Evolutionary conservation across 345 rosid species (phyloP), one percentile per base, ranked within the genome.

Genomic region (Atalantia buxifolia): DNA sequence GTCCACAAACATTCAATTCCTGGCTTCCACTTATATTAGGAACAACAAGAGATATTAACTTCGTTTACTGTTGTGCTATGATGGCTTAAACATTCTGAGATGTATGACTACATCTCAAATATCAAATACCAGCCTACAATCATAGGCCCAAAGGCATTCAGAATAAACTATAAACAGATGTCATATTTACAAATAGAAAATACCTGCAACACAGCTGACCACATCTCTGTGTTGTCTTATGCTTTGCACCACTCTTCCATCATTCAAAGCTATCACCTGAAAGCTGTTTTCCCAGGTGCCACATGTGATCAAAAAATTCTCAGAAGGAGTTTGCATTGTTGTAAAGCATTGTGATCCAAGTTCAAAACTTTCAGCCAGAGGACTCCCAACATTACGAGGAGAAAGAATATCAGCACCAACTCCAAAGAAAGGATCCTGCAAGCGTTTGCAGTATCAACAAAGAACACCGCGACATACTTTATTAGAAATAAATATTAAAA

Each of bases 201-300:
- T 92, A 93, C 99, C 98, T 90, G 99, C 99, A 81, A 95, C 96
- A 87, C 98, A 93, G 89, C 97, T 93, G 80, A 95, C 98, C 59
- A 95, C 94, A 82, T 95, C 98, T 85, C 90, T 95, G 75, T 95
- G 99, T 68, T 92, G 99, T 71, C 97, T 92, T 85, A 92, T 84
- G 86, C 97, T 93, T 86, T 95, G 99, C 85, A 95, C 96, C 84
- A 92, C 85, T 79, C 93, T 91, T 82, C 99, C 99, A 86, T 93
- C 96, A 87, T 78, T 86, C 81, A 93, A 84, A 71, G 99, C 93
- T 78, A 88, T 89, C 78, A 93, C 90, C 82, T 95, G 95, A 81
- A 95, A 95, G 77, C 99, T 93, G 80, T 95, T 95, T 83, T 95
- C 99, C 99, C 99, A 95, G 83, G 91, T 95, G 74, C 99, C 98